Percentiles rank a stretch among this genome's conserved stretches.
phyloP scores from a whole-genome alignment of 2,329 filamentous ascomycete species.

The Gaeumannomyces tritici region DNA sequence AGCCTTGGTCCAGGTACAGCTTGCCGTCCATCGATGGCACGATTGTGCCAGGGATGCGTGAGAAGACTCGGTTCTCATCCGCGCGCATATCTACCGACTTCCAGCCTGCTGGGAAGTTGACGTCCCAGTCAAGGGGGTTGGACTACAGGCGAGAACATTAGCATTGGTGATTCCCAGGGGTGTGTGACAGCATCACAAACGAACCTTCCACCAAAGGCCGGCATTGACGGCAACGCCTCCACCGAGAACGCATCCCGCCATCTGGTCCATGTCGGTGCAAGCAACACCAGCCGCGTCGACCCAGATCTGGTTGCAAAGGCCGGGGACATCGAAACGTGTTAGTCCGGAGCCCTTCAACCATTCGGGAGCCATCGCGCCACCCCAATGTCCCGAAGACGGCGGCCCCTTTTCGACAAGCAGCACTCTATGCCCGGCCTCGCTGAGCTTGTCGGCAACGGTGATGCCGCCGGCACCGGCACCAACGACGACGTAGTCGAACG shows the following conservation, averaged over 20 bases:
- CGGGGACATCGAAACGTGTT: slow-evolving; percentile 56
- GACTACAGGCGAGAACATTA: slow-evolving; percentile 17
- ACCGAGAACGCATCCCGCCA: slow-evolving; percentile 55
- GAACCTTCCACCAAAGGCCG: slow-evolving; percentile 50
- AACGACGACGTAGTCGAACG: slow-evolving; percentile 53
- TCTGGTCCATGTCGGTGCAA: slow-evolving; percentile 55
- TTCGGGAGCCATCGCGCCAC: slow-evolving; percentile 43
- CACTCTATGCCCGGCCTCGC: slow-evolving; percentile 49
- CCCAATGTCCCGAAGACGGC: slow-evolving; percentile 49
- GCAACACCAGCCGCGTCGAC: slow-evolving; percentile 47
- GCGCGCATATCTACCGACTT: slow-evolving; percentile 50
- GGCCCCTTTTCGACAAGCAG: slow-evolving; percentile 45
- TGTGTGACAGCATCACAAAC: neutral
- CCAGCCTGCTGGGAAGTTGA: slow-evolving; percentile 65
- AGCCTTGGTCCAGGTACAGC: slow-evolving; percentile 58
- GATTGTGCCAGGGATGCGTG: slow-evolving; percentile 60
- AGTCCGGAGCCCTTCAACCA: slow-evolving; percentile 49
- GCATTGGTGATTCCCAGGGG: slow-evolving; percentile 14
- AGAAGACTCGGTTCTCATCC: slow-evolving; percentile 53
- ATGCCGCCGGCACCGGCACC: slow-evolving; percentile 52
- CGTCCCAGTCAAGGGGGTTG: slow-evolving; percentile 56
- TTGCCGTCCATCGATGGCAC: slow-evolving; percentile 56
- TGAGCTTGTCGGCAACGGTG: slow-evolving; percentile 48
- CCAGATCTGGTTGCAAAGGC: slow-evolving; percentile 59
- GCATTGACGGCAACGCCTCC: slow-evolving; percentile 53